phyloP scores from a whole-genome alignment of 1,284 basidiomycete genomes.

The Melanopsichium pennsylvanicum region DNA sequence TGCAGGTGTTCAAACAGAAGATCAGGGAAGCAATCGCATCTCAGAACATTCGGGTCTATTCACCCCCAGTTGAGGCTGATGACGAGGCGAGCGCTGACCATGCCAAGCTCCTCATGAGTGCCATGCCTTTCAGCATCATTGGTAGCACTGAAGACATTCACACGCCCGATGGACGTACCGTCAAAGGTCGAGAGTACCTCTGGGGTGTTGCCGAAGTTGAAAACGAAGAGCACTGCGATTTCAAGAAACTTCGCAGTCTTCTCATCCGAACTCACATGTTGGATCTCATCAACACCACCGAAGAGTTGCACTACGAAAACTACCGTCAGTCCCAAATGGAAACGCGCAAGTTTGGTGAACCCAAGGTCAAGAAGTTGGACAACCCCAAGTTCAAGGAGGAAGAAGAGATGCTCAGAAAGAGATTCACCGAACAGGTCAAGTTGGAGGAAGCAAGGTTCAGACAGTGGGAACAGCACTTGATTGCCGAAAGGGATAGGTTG shows the following conservation, averaged over 20 bases:
- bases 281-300: slow-evolving; percentile 93
- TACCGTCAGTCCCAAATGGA: slow-evolving; percentile 99
- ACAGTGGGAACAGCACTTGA: slow-evolving; percentile 98
- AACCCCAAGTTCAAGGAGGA: slow-evolving; percentile 99
- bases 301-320: slow-evolving; percentile 96
- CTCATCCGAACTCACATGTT: slow-evolving; percentile 99
- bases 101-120: slow-evolving; percentile 79
- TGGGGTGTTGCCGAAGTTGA: slow-evolving; percentile 99
- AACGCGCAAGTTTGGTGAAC: slow-evolving; percentile 97
- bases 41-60: slow-evolving; percentile 93
- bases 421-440: slow-evolving; percentile 99
- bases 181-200: slow-evolving; percentile 98
- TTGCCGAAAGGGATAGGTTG: slow-evolving; percentile 65
- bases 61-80: slow-evolving; percentile 88
- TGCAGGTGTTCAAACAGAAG: slow-evolving; percentile 89
- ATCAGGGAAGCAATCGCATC: slow-evolving; percentile 88
- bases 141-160: slow-evolving; percentile 93
- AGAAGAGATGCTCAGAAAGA: slow-evolving; percentile 92
- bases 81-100: slow-evolving; percentile 88
- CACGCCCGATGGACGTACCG: slow-evolving; percentile 86
- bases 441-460: slow-evolving; percentile 96
- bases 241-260: slow-evolving; percentile 94
- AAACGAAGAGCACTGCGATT: slow-evolving; percentile 99
- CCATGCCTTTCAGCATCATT: slow-evolving; percentile 98
- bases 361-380: slow-evolving; percentile 97